Evolutionary conservation across 257 asterid species (phyloP), one percentile per base, ranked within the genome.

Genomic region (Craterostigma plantagineum): DNA sequence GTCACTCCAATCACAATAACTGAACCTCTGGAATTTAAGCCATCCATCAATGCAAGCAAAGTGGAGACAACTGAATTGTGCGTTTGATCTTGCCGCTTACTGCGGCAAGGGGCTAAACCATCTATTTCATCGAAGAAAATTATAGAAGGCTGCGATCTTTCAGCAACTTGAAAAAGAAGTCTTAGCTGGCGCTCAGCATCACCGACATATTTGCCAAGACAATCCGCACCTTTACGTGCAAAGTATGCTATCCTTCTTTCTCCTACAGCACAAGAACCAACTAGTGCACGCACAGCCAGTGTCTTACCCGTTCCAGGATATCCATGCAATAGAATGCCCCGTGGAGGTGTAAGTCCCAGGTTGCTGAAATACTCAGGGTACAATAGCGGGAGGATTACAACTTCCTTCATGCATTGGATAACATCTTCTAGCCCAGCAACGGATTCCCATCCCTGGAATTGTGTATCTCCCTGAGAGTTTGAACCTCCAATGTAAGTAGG

Each of bases 281-380:
- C 90, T 46, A 90, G 72, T 9, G 96, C 95, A 46, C 99, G 95
- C 51, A 90, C 95, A 59, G 77, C 81, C 80, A 90, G 65, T 34
- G 99, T 90, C 71, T 90, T 90, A 40, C 99, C 99, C 30, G 99
- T 90, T 63, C 99, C 99, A 49, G 99, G 96, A 66, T 79, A 68
- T 58, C 99, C 99, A 63, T 90, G 99, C 66, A 90, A 68, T 60
- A 90, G 73, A 71, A 90, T 92, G 57, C 99, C 99, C 64, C 96
- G 77, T 42, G 99, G 99, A 57, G 99, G 99, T 18, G 78, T 61
- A 54, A 90, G 75, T 17, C 99, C 96, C 41, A 90, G 60, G 68
- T 77, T 83, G 62, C 47, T 57, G 64, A 83, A 83, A 65, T 72
- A 76, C 40, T 90, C 94, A 13, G 99, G 99, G 64, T 90, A 90